Evolutionary conservation across 345 rosid species (phyloP), one percentile per base, ranked within the genome.

Genomic region (Lenwebbia sp.): DNA sequence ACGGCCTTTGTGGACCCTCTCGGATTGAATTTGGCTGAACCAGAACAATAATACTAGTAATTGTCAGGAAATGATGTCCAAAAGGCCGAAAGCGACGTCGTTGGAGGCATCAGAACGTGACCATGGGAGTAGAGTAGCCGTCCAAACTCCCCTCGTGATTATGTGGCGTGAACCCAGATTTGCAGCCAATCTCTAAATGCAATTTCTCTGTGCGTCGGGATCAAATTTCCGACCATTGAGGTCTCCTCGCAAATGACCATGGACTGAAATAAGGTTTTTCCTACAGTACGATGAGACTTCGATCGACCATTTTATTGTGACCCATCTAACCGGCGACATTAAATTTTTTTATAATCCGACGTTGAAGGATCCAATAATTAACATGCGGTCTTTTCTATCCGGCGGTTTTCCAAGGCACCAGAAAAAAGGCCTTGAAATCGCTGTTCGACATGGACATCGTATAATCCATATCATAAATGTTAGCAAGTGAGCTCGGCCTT

Each of bases 371-470:
- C 3, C 13, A 1, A 7, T 8, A 62, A 3, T 28, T 28, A 40
- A 7, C 74, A 28, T 28, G 11, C 0, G 41, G 11, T 62, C 41
- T 62, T 7, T 7, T 62, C 30, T 62, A 62, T 62, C 19, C 5
- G 0, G 1, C 5, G 0, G 0, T 30, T 30, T 62, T 9, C 41
- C 13, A 0, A 6, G 0, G 37, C 22, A 30, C 19, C 11, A 19
- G 19, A 8, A 1, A 17, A 9, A 65, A 17, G 0, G 2, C 40
- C 3, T 0, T 8, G 7, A 65, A 60, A 60, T 28, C 14, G 10
- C 10, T 47, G 10, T 33, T 65, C 3, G 2, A 33, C 23, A 7
- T 10, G 5, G 5, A 4, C 3, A 2, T 5, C 9, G 1, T 4
- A 17, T 33, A 33, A 65, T 33, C 7, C 0, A 0, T 33, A 2